Conservation (phyloP, 768 basidiomycete genomes). For the Hydnum rufescens region DNA sequence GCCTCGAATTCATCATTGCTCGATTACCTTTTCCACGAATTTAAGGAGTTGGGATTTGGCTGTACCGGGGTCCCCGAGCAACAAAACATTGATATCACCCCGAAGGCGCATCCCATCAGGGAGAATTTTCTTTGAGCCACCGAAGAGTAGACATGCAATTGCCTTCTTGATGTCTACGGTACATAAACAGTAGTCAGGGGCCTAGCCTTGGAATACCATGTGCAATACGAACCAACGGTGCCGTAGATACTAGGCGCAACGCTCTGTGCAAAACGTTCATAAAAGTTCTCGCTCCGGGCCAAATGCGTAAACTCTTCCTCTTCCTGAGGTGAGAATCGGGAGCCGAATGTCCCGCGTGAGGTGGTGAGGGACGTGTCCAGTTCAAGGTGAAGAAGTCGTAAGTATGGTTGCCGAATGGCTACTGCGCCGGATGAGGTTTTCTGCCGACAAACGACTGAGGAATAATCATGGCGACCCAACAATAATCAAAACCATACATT, state of each 20-base stretch:
- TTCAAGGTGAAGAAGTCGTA: constrained; percentile 84
- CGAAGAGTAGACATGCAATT: constrained; percentile 87
- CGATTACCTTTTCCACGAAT: constrained; percentile 78
- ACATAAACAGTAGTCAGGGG: background rate
- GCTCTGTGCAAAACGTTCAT: constrained; percentile 82
- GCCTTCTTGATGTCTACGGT: constrained; percentile 88
- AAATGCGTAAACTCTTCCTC: constrained; percentile 92
- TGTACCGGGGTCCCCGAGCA: constrained; percentile 95
- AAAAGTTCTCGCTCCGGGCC: constrained; percentile 73
- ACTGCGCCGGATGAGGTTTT: constrained; percentile 43
- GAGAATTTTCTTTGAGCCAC: constrained; percentile 89
- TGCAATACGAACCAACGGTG: constrained; percentile 60
- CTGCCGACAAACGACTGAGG: constrained; percentile 11
- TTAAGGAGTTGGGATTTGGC: constrained; percentile 96
- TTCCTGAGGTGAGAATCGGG: constrained; percentile 83
- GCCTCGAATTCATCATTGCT: background rate
- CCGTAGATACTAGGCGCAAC: constrained; percentile 97
- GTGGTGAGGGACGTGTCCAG: constrained; percentile 60
- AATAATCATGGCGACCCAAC: background rate
- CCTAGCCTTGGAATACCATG: constrained; percentile 1
- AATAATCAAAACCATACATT: constrained; percentile 30
- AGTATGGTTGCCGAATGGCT: constrained; percentile 83
- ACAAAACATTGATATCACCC: constrained; percentile 92
- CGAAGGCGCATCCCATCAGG: constrained; percentile 94
- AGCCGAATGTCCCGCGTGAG: constrained; percentile 65